Base-by-base conservation (phyloP, 1,284 basidiomycete genomes). In the Erythrobasidium hasegawianum region DNA sequence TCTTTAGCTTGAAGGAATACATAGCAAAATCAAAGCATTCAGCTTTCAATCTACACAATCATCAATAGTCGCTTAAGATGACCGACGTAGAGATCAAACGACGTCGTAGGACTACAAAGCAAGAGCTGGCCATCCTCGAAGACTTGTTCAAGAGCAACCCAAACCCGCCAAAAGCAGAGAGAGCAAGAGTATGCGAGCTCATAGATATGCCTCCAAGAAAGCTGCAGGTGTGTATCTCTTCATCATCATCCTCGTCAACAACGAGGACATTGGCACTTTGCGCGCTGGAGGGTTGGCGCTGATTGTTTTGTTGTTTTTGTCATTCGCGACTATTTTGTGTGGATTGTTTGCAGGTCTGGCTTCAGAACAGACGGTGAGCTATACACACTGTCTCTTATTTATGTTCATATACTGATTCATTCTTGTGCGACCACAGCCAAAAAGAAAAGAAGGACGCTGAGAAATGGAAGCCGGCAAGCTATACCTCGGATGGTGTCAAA, bases 361-460 rank as follows among this genome's bases (percentile, higher is more conserved):
- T 56, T 16, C 54, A 65, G 62, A 65, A 65, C 47, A 65, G 62
- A 27, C 40, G 62, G 62, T 65, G 62, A 40, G 62, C 27, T 24
- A 7, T 10, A 18, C 18, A 20, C 14, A 57, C 39, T 14, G 13
- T 26, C 26, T 38, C 18, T 22, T 13, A 1, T 52, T 49, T 14
- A 56, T 14, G 33, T 20, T 13, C 20, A 18, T 10, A 14, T 20
- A 26, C 50, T 9, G 4, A 20, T 24, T 20, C 16, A 41, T 14
- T 7, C 29, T n/a, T 14, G 26, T 33, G 20, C 16, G 27, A 11
- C 8, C 33, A 40, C 62, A 65, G 62, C 41, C 62, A 65, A 65
- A 65, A 65, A 53, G 62, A 65, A 43, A 65, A 65, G 62, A 65
- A 65, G 49, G 62, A 65, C 47, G 62, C 62, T 11, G 62, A 52